Conservation (phyloP, 2,329 filamentous ascomycete species). For the Coniochaeta ligniaria region DNA sequence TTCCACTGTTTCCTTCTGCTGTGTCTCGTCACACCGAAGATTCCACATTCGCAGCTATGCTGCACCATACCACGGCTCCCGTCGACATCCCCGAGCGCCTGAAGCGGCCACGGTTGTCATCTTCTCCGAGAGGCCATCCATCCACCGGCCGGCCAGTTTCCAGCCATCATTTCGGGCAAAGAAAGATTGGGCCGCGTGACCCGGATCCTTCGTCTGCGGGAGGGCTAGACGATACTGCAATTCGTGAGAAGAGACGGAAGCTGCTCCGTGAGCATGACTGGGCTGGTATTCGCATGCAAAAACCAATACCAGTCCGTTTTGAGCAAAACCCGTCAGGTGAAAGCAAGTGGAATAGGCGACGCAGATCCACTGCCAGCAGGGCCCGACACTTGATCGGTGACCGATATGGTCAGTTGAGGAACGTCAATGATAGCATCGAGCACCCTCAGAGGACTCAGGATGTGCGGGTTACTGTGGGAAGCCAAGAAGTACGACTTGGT, state of each 20-base stretch:
- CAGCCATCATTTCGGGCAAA: background rate
- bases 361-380: constrained; percentile 5
- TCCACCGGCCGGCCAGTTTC: background rate
- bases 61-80: background rate
- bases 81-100: background rate
- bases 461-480: constrained; percentile 27
- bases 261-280: constrained; percentile 25
- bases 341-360: background rate
- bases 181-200: background rate
- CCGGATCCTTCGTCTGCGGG: background rate
- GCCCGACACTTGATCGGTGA: constrained; percentile 5
- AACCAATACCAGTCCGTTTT: constrained; percentile 19
- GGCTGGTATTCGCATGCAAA: constrained; percentile 24
- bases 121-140: background rate
- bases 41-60: background rate
- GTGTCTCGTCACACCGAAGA: background rate
- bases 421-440: background rate
- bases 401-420: background rate
- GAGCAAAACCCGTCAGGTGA: constrained; percentile 4
- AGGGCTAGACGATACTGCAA: background rate
- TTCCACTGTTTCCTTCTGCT: constrained; percentile 8
- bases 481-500: constrained; percentile 20
- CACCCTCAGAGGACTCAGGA: constrained; percentile 4
- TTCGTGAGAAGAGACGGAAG: constrained; percentile 18
- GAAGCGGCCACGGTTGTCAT: constrained; percentile 1